Base-by-base conservation (phyloP, 208 protist species). In the Crithidia brevicula region DNA sequence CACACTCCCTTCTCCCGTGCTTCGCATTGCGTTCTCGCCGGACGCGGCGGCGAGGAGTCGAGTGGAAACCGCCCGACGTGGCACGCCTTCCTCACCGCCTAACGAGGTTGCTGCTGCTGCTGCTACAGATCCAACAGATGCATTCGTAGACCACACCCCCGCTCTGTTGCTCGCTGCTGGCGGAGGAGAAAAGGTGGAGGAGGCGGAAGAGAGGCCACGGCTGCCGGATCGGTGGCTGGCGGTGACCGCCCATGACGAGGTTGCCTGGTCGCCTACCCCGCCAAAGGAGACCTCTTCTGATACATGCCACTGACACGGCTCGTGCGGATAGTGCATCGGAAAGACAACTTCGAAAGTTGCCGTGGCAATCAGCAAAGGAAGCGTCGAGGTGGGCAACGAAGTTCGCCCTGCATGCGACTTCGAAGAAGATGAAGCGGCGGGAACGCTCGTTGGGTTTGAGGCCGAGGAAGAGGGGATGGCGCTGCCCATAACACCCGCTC, bases 241-340 rank as follows among this genome's bases (percentile, higher is more conserved):
- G 33, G 69, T 67, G 15, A 69, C 69, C 11, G 71, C 62, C 62
- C 71, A 70, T 31, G 62, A 70, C 38, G 71, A 69, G 40, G 68
- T 64, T 16, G 51, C 33, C 40, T 65, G 63, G 23, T 67, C 51
- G 38, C 62, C 46, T 1, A 77, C n/a, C 31, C 63, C 53, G 69
- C 36, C 54, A 22, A 64, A 56, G 3, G 69, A 51, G 27, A 40
- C 64, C 20, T 71, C 72, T 31, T 80, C 67, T 22, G 60, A 67
- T 50, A 82, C 47, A 27, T 69, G 71, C 85, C 85, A 91, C 51
- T 63, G 33, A 36, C 81, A 88, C 31, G 78, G 73, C 49, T 79
- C 71, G 43, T 45, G 59, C 11, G 81, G 85, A 61, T 91, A 91
- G 20, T 61, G 56, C 1, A 67, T 56, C 3, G 65, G 49, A 58